Base-by-base conservation (phyloP, 2,329 filamentous ascomycete genomes). In the Aspergillus eucalypticola region DNA sequence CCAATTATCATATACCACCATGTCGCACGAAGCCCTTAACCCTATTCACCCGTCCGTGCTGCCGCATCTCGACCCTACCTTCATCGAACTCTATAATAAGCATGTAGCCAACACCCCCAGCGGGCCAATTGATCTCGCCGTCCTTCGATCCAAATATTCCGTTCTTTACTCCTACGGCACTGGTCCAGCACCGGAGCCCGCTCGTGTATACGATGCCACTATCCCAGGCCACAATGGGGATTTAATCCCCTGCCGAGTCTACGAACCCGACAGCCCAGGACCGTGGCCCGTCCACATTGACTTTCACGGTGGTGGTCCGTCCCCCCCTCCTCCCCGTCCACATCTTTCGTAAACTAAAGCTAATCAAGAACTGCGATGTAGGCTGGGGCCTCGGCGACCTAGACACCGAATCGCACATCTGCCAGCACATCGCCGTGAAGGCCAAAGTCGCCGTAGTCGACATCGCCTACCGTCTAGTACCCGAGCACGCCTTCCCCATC, bases 381-480 rank as follows among this genome's bases (percentile, higher is more conserved):
- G 68, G 73, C 15, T 84, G 81, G 76, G 81, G 79, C 0, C 73
- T 83, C 1, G 82, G 82, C 1, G 81, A 82, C 60, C 71, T 83
- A 11, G 77, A 81, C 19, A 82, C 81, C 0, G 82, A 84, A 70
- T 72, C 76, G 3, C 77, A 82, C 63, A 79, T 83, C 58, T 82
- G 80, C 74, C 74, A 75, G 54, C 80, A 83, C 63, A 73, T 83
- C 23, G 81, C 77, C 68, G 71, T 73, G 27, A 72, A 76, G 49
- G 78, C 77, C 21, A 71, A 73, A 25, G 81, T 81, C 27, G 75
- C 74, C 13, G 80, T 84, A 27, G 74, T 85, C 56, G 80, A 83
- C 64, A 78, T 84, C 10, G 81, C 70, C n/a, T 85, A 84, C 65
- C 78, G 82, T 4, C 76, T 84, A 1, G 79, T 82, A 0, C 83